These are phyloP conservation scores for Coemansia erecta DNA, from an alignment of 192 early-diverging fungal species.

Conservation along the genomic window DNA sequence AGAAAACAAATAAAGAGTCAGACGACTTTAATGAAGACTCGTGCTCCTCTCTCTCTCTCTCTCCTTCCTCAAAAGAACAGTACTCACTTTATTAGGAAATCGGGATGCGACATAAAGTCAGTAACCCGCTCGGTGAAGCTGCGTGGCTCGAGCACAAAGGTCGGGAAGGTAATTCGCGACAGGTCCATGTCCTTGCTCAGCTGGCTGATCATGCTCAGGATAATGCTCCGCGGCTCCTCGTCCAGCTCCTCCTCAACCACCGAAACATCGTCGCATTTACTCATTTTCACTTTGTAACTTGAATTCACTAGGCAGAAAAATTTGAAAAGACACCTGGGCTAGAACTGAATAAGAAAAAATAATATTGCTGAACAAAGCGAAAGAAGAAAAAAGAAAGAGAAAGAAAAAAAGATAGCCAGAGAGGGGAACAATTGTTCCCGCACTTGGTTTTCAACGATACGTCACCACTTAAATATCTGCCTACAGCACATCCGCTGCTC, in stretches of 20 bases:
- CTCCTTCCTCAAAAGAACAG: not conserved
- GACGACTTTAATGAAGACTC: not conserved
- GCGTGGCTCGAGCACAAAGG: conserved; percentile 91
- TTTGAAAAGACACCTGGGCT: not conserved
- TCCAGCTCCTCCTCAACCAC: conserved; percentile 77
- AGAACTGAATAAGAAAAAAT: conserved; percentile 7
- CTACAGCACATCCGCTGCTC: no score
- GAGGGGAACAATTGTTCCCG: not conserved
- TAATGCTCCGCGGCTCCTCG: conserved; percentile 75
- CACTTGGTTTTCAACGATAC: not conserved
- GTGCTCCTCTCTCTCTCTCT: no score
- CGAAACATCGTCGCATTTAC: conserved; percentile 24
- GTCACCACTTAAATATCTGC: no score
- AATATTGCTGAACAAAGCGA: no score
- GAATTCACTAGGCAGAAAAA: not conserved
- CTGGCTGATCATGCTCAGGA: conserved; percentile 85
- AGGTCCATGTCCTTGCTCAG: conserved; percentile 88
- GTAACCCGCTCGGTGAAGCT: conserved; percentile 93
- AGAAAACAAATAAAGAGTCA: no score
- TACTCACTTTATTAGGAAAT: conserved; percentile 72
- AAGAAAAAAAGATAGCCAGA: conserved; percentile 3
- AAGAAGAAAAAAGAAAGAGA: conserved; percentile 4
- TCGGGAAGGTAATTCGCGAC: conserved; percentile 89
- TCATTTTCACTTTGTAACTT: conserved; percentile 16
- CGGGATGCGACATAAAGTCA: conserved; percentile 93